Evolutionary conservation across 2,329 filamentous ascomycete genomes (phyloP).

Genomic region (Curvularia sp.): DNA sequence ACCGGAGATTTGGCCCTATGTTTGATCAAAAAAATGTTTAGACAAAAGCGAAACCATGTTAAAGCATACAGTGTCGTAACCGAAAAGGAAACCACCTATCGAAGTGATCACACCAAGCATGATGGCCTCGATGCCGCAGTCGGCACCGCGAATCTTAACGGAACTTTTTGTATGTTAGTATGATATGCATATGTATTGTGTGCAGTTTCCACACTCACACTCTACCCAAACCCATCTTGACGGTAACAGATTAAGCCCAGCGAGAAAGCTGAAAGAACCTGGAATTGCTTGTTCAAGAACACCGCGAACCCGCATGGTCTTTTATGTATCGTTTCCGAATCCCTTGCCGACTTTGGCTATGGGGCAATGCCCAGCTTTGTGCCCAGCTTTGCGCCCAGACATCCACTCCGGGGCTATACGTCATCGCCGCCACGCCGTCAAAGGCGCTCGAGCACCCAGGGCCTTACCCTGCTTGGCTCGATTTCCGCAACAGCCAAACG

Average conservation of each 20-base stretch:
- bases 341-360: slow-evolving; percentile 20
- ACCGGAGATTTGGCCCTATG: slow-evolving; percentile 45
- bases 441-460: slow-evolving; percentile 13
- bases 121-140: slow-evolving; percentile 48
- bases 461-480: slow-evolving; percentile 25
- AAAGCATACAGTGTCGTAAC: slow-evolving; percentile 63
- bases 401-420: slow-evolving; percentile 24
- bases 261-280: slow-evolving; percentile 8
- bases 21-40: not conserved
- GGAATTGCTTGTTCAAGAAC: slow-evolving; percentile 9
- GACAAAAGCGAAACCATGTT: not conserved
- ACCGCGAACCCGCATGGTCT: slow-evolving; percentile 6
- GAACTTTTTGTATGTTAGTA: slow-evolving; percentile 28
- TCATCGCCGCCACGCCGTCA: slow-evolving; percentile 35
- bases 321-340: slow-evolving; percentile 29
- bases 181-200: not conserved
- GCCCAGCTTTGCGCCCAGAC: slow-evolving; percentile 35
- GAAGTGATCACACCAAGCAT: slow-evolving; percentile 65
- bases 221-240: slow-evolving; percentile 38
- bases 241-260: slow-evolving; percentile 7
- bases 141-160: slow-evolving; percentile 41
- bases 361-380: slow-evolving; percentile 34
- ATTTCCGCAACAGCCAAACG: slow-evolving; percentile 24
- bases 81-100: slow-evolving; percentile 68
- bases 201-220: slow-evolving; percentile 17